Evolutionary conservation across 306 rosid species (phyloP), one percentile per base, ranked within the genome.

Genomic region (Trichosanthes truncata): DNA sequence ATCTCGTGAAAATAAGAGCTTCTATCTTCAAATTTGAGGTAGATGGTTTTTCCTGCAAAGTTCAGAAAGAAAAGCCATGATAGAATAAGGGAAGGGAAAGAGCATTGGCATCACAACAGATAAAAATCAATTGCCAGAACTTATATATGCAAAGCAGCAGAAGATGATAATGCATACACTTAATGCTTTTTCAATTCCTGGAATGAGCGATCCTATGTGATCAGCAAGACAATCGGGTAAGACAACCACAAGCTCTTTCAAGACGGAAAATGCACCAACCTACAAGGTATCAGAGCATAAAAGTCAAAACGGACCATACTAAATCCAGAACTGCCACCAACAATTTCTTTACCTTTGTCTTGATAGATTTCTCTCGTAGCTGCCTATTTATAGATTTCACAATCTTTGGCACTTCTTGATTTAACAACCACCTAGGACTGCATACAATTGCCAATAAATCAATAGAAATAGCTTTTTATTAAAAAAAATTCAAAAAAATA

Each of bases 371-470:
- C 83, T 93, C 99, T 23, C 99, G 99, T 66, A 96, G 85, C 88
- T 89, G 99, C 87, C 98, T 93, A 68, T 96, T 96, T 68, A 93
- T 87, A 78, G 99, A 91, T 82, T 89, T 91, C 72, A 93, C 92
- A 52, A 92, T 90, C 88, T 90, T 96, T 23, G 98, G 90, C 68
- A 96, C 93, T 86, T 96, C 99, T 84, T 91, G 99, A 82, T 96
- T 96, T 90, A 96, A 86, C 81, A 96, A 87, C 99, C 99, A 96
- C 80, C 96, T 88, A 72, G 99, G 98, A 88, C 99, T 96, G 97
- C 89, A 86, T 46, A 72, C 73, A 33, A 82, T 66, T 60, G 78
- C 61, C 89, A 86, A 53, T 26, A 68, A 35, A 60, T 74, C 66
- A 78, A 82, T 69, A 78, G 68, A 55, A 33, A 65, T 9, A 62